Evolutionary conservation across 108 stramenopile genomes (phyloP).

Genomic region (Stephanodiscus minutulus): DNA sequence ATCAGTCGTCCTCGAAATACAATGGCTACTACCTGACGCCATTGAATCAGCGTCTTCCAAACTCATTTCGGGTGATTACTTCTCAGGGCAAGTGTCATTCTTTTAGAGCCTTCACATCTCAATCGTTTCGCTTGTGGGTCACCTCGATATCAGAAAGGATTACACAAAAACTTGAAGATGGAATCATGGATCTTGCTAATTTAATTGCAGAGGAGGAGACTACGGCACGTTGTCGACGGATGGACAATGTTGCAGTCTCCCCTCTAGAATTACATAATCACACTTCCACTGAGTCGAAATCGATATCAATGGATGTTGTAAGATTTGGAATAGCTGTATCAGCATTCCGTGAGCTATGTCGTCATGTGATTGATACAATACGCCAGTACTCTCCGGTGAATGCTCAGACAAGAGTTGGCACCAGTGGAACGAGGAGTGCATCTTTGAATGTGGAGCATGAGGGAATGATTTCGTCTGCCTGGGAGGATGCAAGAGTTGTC

Average conservation of each 20-base stretch:
- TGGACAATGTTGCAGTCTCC: slow-evolving; percentile 29
- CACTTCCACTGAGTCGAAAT: slow-evolving; percentile 3
- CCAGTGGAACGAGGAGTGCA: no score
- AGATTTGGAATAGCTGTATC: slow-evolving; percentile 38
- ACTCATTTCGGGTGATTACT: slow-evolving; percentile 40
- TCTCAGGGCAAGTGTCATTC: slow-evolving; percentile 25
- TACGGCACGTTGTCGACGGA: slow-evolving; percentile 36
- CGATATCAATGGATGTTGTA: slow-evolving; percentile 25
- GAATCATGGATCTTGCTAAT: slow-evolving; percentile 50
- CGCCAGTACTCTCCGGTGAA: slow-evolving; percentile 22
- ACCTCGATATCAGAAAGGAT: slow-evolving; percentile 40
- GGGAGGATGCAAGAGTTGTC: slow-evolving; percentile 47
- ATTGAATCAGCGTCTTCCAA: slow-evolving; percentile 36
- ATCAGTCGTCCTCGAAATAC: slow-evolving; percentile 7
- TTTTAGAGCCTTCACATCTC: slow-evolving; percentile 39
- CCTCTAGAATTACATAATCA: slow-evolving; percentile 21
- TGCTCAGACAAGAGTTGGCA: slow-evolving; percentile 23
- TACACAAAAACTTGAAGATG: slow-evolving; percentile 32
- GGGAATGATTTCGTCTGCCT: slow-evolving; percentile 26
- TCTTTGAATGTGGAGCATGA: slow-evolving; percentile 13
- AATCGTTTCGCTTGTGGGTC: slow-evolving; percentile 36
- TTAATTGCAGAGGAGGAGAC: slow-evolving; percentile 51
- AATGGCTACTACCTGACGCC: slow-evolving; percentile 20
- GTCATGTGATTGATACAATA: slow-evolving; percentile 29
- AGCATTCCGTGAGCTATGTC: slow-evolving; percentile 47